phyloP scores from a whole-genome alignment of 2,329 filamentous ascomycete genomes.

The Cryphonectria carpinicola region DNA sequence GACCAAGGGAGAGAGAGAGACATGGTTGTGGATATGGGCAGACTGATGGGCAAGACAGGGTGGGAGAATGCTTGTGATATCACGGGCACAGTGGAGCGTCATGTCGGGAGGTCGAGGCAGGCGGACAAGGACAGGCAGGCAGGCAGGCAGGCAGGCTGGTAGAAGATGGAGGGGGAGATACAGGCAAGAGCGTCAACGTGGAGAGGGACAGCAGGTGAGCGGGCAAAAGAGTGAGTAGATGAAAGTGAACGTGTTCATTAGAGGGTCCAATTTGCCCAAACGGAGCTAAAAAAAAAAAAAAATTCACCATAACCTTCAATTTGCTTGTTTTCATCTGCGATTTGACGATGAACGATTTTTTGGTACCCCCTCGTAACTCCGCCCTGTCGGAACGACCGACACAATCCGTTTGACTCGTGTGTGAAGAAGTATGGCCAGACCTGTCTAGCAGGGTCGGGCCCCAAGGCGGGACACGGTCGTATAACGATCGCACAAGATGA shows the following conservation, averaged over 20 bases:
- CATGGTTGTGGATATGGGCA: not conserved
- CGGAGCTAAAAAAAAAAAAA: conserved; percentile 27
- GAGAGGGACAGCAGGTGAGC: conserved; percentile 11
- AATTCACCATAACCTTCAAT: conserved; percentile 18
- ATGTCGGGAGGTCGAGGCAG: conserved; percentile 8
- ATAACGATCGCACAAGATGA: not conserved
- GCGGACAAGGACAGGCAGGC: conserved; percentile 11
- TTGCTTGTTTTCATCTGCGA: conserved; percentile 17
- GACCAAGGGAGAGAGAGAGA: not conserved
- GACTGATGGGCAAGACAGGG: not conserved
- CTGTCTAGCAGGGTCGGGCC: conserved; percentile 15
- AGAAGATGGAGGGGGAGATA: not conserved
- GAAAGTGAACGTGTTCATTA: conserved; percentile 30
- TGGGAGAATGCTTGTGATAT: not conserved
- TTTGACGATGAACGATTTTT: conserved; percentile 17
- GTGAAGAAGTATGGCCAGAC: conserved; percentile 26
- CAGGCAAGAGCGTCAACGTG: conserved; percentile 6
- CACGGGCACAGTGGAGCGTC: conserved; percentile 9
- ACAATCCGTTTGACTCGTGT: conserved; percentile 19
- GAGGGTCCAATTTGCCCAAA: conserved; percentile 19
- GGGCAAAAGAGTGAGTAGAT: conserved; percentile 21
- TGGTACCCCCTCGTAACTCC: conserved; percentile 25
- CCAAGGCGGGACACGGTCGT: not conserved
- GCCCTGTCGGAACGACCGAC: conserved; percentile 20
- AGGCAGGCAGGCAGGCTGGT: conserved; percentile 12